These are phyloP conservation scores for Dactylis glomerata DNA, from an alignment of 176 grass and related monocot genomes.

Conservation along the genomic window DNA sequence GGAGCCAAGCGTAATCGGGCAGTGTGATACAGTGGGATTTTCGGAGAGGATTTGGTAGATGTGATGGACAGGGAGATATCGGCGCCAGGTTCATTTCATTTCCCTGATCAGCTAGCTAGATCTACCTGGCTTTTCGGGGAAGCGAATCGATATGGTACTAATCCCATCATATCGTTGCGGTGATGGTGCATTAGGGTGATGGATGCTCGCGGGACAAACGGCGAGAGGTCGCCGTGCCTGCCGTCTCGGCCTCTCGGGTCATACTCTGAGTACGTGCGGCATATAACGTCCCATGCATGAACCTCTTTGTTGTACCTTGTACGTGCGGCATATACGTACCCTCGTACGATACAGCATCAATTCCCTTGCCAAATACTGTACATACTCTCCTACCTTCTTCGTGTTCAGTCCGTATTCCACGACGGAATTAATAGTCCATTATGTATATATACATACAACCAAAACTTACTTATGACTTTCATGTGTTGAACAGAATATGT, in stretches of 20 bases:
- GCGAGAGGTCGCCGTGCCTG: neutral
- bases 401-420: too few species aligned
- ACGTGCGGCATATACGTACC: too few species aligned
- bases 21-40: neutral
- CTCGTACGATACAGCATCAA: too few species aligned
- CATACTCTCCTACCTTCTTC: too few species aligned
- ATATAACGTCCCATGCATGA: too few species aligned
- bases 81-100: neutral
- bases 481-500: too few species aligned
- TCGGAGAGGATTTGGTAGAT: neutral
- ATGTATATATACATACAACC: too few species aligned
- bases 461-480: too few species aligned
- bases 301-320: too few species aligned
- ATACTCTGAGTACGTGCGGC: neutral
- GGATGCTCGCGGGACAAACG: neutral
- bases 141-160: neutral
- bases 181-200: conserved; percentile 6
- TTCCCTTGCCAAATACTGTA: too few species aligned
- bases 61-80: conserved; percentile 29
- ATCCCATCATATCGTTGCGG: neutral
- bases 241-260: too few species aligned
- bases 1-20: conserved; percentile 34
- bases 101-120: neutral
- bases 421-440: too few species aligned
- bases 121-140: conserved; percentile 4